phyloP scores from a whole-genome alignment of 2,329 filamentous ascomycete species.

The Dactylellina sp. region DNA sequence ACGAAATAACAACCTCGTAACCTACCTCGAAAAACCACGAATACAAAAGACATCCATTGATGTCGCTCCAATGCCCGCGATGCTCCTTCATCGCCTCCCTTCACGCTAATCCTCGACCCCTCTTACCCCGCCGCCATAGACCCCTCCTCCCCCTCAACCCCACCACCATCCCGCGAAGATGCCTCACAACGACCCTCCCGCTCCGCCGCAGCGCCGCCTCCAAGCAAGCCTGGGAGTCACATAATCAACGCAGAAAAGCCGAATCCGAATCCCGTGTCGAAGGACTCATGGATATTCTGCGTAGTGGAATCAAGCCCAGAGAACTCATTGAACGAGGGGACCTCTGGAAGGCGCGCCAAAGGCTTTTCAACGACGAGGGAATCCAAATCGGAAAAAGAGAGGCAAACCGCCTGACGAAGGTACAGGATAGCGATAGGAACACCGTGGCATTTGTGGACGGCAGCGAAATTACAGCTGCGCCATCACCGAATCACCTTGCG shows the following conservation, averaged over 20 bases:
- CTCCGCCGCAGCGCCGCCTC: neutral
- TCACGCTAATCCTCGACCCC: too few relatives aligned
- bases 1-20: neutral
- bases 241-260: too few relatives aligned
- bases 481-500: too few relatives aligned
- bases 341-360: too few relatives aligned
- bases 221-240: neutral
- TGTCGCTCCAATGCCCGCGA: constrained; percentile 52
- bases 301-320: neutral
- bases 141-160: constrained; percentile 9
- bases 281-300: neutral
- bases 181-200: constrained; percentile 31
- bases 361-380: too few relatives aligned
- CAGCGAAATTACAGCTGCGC: too few relatives aligned
- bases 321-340: too few relatives aligned
- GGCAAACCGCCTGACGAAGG: too few relatives aligned
- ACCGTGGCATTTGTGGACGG: neutral
- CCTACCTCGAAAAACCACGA: constrained; percentile 1
- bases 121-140: constrained; percentile 32
- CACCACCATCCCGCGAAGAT: constrained; percentile 6
- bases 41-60: constrained; percentile 14
- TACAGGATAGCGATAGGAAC: too few relatives aligned
- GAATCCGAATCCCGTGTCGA: neutral
- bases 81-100: constrained; percentile 34
- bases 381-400: too few relatives aligned